phyloP scores from a whole-genome alignment of 257 asterid genomes.

The Primulina huaijiensis region DNA sequence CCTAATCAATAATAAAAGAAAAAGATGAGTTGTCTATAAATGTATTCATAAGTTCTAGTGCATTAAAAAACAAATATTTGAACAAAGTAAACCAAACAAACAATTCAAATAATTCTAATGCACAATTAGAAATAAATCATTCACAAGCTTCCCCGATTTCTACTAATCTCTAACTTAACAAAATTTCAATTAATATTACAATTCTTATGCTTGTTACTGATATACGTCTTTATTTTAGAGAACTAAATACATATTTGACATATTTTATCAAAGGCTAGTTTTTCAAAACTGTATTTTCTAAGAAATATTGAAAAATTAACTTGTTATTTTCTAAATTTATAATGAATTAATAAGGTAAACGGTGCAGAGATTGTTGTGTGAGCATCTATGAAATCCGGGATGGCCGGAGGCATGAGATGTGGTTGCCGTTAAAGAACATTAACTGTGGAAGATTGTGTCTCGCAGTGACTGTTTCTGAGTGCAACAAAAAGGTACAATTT shows the following conservation, averaged over 20 bases:
- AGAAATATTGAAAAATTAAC: not conserved
- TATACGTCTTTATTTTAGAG: constrained; percentile 1
- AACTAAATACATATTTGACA: not conserved
- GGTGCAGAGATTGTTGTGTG: constrained; percentile 66
- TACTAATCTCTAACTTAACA: no score
- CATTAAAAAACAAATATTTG: no score
- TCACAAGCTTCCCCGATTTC: no score
- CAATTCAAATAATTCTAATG: no score
- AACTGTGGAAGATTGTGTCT: constrained; percentile 85
- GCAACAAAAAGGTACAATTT: constrained; percentile 53
- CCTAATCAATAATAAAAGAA: no score
- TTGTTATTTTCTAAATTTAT: constrained; percentile 1
- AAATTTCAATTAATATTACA: no score
- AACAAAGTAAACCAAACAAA: no score
- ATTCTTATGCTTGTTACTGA: not conserved
- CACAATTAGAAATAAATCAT: no score
- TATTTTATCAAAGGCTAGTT: not conserved
- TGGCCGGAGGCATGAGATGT: constrained; percentile 83
- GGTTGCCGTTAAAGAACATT: constrained; percentile 83
- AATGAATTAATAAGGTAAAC: constrained; percentile 19
- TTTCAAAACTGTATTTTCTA: constrained; percentile 6
- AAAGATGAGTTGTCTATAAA: no score
- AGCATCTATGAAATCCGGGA: constrained; percentile 60
- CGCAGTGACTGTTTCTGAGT: constrained; percentile 63
- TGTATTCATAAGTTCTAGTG: no score